Evolutionary conservation across 768 basidiomycete species (phyloP), one percentile per base, ranked within the genome.

Genomic region (Pulveroboletus sp.): DNA sequence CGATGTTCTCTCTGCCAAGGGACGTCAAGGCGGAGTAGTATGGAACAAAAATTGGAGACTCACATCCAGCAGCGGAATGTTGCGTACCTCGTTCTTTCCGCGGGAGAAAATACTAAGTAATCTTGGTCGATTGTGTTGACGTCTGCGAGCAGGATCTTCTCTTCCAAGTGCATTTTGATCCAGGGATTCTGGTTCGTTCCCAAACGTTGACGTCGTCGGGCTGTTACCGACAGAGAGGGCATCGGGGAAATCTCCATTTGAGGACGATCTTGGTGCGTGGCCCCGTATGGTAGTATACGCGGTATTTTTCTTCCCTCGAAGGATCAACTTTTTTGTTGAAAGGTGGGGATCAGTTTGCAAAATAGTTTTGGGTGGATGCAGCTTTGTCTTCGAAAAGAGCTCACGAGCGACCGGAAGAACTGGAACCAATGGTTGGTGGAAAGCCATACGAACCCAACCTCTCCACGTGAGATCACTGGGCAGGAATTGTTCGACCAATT

Each of bases 391-490:
- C 17, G 85, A 78, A 45, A 89, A 76, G 20, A 89, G 71, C 64
- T 89, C 86, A 42, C 84, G 81, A 14, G 87, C 87, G 6, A 89
- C 86, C 6, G 86, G 86, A 14, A 89, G 72, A 4, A 89, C 86
- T 22, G 86, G 86, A 3, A 89, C 73, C 12, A 89, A 71, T 20
- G 86, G 86, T 58, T 89, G 87, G 48, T 87, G 82, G 68, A 89
- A 85, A 13, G 83, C 87, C 76, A 89, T 86, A 59, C 85, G 86
- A 29, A 89, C 77, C 87, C 87, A 89, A 14, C 86, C 86, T 63
- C 77, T 79, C 86, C 86, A 89, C 40, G 78, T 83, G 67, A 80
- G 82, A 57, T 86, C 80, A 4, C 84, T 85, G 4, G 87, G 87
- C 49, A 89, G 81, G 61, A 89, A 89, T 56, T 89, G 84, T 56